Conservation (phyloP, 371 early-diverging fungal species). For the Sporodiniella umbellata region DNA sequence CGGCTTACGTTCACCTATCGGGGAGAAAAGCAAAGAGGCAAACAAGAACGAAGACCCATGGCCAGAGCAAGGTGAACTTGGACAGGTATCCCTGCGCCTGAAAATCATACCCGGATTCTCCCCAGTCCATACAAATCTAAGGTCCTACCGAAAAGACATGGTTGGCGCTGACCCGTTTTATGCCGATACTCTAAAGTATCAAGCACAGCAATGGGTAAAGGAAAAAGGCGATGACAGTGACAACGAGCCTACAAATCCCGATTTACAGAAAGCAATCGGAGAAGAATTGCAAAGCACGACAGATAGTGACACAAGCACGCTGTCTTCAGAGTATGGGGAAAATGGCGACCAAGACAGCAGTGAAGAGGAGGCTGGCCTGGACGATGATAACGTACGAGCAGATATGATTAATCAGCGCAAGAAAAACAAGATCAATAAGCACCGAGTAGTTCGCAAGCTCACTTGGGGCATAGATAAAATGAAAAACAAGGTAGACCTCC, state of each 20-base stretch:
- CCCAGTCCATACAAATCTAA: constrained; percentile 34
- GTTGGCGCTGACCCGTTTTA: constrained; percentile 40
- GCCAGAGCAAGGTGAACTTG: constrained; percentile 22
- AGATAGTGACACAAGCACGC: too few species aligned
- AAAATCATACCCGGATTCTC: constrained; percentile 40
- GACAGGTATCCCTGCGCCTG: constrained; percentile 22
- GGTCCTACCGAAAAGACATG: constrained; percentile 29
- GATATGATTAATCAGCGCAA: constrained; percentile 22
- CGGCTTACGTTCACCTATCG: constrained; percentile 17
- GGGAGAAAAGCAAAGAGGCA: constrained; percentile 10
- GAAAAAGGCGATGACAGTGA: constrained; percentile 15
- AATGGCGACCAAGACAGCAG: constrained; percentile 19
- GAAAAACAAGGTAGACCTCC: constrained; percentile 26
- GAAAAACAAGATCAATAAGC: constrained; percentile 22
- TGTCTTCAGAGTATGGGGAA: too few species aligned
- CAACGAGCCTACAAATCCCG: constrained; percentile 6
- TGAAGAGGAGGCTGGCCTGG: constrained; percentile 9
- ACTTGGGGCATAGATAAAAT: constrained; percentile 33
- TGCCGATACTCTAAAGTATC: constrained; percentile 18
- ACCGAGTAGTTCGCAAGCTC: constrained; percentile 29
- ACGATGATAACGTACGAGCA: constrained; percentile 12
- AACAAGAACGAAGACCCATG: constrained; percentile 39
- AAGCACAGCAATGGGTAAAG: constrained; percentile 34
- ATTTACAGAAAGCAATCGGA: constrained; percentile 12
- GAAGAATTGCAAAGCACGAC: too few species aligned